Evolutionary conservation across 78 protist species (phyloP).

Genomic region (Acrasis kona): DNA sequence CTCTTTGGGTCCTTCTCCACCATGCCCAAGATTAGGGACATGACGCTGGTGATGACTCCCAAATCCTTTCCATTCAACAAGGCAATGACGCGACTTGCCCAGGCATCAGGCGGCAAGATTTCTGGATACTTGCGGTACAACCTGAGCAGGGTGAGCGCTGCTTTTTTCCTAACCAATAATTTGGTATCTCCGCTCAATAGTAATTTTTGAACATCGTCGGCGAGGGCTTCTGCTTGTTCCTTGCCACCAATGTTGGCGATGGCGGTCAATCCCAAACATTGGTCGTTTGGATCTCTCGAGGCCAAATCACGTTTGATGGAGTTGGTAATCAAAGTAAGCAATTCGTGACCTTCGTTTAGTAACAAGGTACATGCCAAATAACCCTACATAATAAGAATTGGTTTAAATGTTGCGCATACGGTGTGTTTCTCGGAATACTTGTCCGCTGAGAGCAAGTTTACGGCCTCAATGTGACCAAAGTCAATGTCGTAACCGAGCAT

Average conservation of each 20-base stretch:
- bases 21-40: constrained; percentile 56
- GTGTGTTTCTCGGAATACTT: constrained; percentile 88
- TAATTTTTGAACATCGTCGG: constrained; percentile 62
- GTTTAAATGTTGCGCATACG: constrained; percentile 16
- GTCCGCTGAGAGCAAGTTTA: constrained; percentile 65
- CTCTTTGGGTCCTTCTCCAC: neutral
- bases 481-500: constrained; percentile 94
- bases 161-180: constrained; percentile 58
- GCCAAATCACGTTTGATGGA: constrained; percentile 74
- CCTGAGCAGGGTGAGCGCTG: constrained; percentile 85
- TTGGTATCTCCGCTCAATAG: constrained; percentile 26
- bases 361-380: constrained; percentile 71
- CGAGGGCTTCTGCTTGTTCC: constrained; percentile 85
- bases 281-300: constrained; percentile 38
- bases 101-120: neutral
- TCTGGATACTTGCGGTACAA: constrained; percentile 79
- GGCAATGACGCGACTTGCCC: constrained; percentile 16
- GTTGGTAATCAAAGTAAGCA: constrained; percentile 85
- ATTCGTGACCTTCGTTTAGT: constrained; percentile 78
- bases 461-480: constrained; percentile 97
- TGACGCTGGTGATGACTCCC: constrained; percentile 63
- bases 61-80: constrained; percentile 60
- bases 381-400: constrained; percentile 46
- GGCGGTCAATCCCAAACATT: constrained; percentile 77
- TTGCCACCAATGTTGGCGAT: constrained; percentile 89